Percentiles rank a stretch among this genome's conserved stretches.
Evolutionary conservation across 441 rosid species (phyloP).

Genomic region (Jatropha multifida): DNA sequence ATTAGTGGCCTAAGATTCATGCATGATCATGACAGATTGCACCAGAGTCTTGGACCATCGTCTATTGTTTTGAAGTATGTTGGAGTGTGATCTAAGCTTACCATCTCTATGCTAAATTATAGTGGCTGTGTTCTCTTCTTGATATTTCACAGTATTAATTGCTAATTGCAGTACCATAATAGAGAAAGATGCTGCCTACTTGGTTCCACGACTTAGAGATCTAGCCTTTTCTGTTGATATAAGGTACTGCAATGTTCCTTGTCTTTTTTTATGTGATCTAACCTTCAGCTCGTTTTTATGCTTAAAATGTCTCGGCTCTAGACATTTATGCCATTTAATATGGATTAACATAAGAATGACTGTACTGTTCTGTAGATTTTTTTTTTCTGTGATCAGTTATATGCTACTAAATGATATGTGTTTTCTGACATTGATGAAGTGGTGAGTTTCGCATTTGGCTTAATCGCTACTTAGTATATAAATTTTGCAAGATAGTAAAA

Average conservation of each 20-base stretch:
- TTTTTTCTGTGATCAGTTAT: background rate
- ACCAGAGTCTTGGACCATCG: slow-evolving; percentile 97
- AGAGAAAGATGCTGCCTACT: slow-evolving; percentile 75
- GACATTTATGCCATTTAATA: background rate
- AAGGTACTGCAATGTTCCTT: slow-evolving; percentile 42
- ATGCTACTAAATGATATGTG: background rate
- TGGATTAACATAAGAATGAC: background rate
- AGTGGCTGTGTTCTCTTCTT: slow-evolving; percentile 11
- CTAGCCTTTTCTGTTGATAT: slow-evolving; percentile 91
- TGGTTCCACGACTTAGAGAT: slow-evolving; percentile 86
- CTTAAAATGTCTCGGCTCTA: background rate
- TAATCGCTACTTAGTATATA: background rate
- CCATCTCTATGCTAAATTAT: background rate
- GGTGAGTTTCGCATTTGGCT: background rate
- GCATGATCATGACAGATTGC: slow-evolving; percentile 83
- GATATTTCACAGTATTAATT: slow-evolving; percentile 12
- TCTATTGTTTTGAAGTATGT: slow-evolving; percentile 85
- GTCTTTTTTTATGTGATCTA: slow-evolving; percentile 18
- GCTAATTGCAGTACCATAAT: slow-evolving; percentile 54
- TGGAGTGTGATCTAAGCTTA: slow-evolving; percentile 15
- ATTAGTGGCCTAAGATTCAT: slow-evolving; percentile 80
- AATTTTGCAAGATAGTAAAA: background rate
- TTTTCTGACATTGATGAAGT: background rate
- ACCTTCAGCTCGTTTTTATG: background rate
- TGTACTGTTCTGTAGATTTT: background rate